phyloP scores from a whole-genome alignment of 768 basidiomycete genomes.

The Suillus decipiens region DNA sequence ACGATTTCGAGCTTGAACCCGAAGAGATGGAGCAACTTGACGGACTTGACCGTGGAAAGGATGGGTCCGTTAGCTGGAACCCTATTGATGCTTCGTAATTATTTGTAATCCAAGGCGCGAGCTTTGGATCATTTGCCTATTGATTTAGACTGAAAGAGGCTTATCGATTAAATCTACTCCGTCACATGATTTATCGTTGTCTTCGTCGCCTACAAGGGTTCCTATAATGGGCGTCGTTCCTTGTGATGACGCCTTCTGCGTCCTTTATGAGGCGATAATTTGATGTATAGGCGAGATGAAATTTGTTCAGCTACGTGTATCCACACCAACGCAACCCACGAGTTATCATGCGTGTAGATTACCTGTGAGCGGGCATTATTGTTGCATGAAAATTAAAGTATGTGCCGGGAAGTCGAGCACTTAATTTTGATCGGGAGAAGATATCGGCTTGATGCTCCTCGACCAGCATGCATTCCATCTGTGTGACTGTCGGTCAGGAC shows the following conservation, averaged over 20 bases:
- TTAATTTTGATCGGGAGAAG: neutral
- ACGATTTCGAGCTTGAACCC: slow-evolving; percentile 66
- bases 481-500: neutral
- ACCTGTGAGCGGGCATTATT: neutral
- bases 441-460: neutral
- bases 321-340: neutral
- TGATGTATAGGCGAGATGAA: neutral
- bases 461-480: neutral
- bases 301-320: slow-evolving; percentile 1
- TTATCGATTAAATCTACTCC: neutral
- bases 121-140: neutral
- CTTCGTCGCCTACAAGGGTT: neutral
- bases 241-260: neutral
- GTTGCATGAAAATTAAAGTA: neutral
- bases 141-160: neutral
- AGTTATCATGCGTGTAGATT: neutral
- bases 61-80: slow-evolving; percentile 83
- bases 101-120: neutral
- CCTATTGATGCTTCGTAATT: slow-evolving; percentile 55
- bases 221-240: neutral
- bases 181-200: neutral
- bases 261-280: neutral
- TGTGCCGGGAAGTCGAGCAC: neutral
- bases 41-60: slow-evolving; percentile 68
- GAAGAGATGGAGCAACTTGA: slow-evolving; percentile 72